phyloP scores from a whole-genome alignment of 2,329 filamentous ascomycete species.

The Fusarium aywerte region DNA sequence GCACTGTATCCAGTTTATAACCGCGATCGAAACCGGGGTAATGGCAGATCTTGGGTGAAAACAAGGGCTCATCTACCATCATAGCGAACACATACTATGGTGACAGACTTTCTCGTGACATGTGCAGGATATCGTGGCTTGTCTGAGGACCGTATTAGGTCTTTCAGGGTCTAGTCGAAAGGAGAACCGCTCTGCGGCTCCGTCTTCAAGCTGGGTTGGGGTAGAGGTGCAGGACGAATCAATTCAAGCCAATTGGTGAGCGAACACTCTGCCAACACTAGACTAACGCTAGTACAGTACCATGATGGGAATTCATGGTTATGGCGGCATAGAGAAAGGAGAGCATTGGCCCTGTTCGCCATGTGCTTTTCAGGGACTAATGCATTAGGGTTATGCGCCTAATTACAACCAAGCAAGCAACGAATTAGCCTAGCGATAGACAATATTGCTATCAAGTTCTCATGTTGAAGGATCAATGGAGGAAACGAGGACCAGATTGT shows the following conservation, averaged over 20 bases:
- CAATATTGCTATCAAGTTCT: background rate
- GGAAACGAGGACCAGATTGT: background rate
- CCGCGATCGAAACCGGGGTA: slow-evolving; percentile 26
- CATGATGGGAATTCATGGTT: background rate
- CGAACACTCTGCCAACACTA: slow-evolving; percentile 7
- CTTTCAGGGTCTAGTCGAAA: slow-evolving; percentile 19
- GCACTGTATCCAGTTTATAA: background rate
- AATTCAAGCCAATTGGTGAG: slow-evolving; percentile 5
- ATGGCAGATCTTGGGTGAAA: slow-evolving; percentile 20
- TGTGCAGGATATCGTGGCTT: slow-evolving; percentile 26
- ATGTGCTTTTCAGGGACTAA: slow-evolving; percentile 8
- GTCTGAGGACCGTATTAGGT: slow-evolving; percentile 2
- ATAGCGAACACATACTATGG: slow-evolving; percentile 23
- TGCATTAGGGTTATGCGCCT: background rate
- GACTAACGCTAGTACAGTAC: background rate
- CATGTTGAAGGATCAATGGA: background rate
- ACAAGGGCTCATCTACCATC: slow-evolving; percentile 26
- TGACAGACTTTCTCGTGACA: slow-evolving; percentile 28
- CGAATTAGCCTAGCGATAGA: background rate
- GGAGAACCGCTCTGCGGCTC: slow-evolving; percentile 39
- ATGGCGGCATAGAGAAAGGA: slow-evolving; percentile 2
- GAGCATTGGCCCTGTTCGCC: slow-evolving; percentile 16
- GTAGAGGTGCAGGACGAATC: slow-evolving; percentile 5
- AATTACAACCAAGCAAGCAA: background rate
- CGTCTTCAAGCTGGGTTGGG: slow-evolving; percentile 19